Percentiles rank a stretch among this genome's conserved stretches.
phyloP scores from a whole-genome alignment of 2,329 filamentous ascomycete genomes.

The Magnaporthiopsis rhizophila region DNA sequence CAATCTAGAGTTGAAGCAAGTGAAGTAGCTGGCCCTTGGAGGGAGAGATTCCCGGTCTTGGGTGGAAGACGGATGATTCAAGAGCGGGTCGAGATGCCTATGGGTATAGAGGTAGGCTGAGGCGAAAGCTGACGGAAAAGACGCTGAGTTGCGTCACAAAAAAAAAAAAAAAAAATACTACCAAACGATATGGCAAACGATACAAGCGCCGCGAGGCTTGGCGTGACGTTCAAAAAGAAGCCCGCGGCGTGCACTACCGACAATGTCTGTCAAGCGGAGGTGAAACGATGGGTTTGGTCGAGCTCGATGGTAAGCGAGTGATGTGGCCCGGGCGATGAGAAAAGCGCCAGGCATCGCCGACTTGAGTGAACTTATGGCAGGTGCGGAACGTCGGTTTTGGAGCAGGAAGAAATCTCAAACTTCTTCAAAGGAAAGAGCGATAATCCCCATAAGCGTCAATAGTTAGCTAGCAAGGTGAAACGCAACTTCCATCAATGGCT shows the following conservation, averaged over 20 bases:
- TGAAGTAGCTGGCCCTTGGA: background rate
- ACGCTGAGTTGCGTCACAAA: background rate
- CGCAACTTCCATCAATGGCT: background rate
- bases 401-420: background rate
- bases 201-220: background rate
- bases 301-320: background rate
- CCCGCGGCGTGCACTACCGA: too few species aligned
- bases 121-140: background rate
- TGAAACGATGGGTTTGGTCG: background rate
- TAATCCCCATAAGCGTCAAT: background rate
- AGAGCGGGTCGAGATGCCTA: background rate
- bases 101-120: too few species aligned
- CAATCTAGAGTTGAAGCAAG: background rate
- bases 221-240: background rate
- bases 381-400: background rate
- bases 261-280: background rate
- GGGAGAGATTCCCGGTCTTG: background rate
- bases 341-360: background rate
- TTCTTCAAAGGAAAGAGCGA: background rate
- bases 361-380: background rate
- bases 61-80: too few species aligned
- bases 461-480: too few species aligned
- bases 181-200: background rate
- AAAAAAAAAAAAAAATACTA: too few species aligned
- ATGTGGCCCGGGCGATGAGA: background rate